These are phyloP conservation scores for Hansfordia pulvinata DNA, from an alignment of 2,329 filamentous ascomycete genomes.

Conservation along the genomic window DNA sequence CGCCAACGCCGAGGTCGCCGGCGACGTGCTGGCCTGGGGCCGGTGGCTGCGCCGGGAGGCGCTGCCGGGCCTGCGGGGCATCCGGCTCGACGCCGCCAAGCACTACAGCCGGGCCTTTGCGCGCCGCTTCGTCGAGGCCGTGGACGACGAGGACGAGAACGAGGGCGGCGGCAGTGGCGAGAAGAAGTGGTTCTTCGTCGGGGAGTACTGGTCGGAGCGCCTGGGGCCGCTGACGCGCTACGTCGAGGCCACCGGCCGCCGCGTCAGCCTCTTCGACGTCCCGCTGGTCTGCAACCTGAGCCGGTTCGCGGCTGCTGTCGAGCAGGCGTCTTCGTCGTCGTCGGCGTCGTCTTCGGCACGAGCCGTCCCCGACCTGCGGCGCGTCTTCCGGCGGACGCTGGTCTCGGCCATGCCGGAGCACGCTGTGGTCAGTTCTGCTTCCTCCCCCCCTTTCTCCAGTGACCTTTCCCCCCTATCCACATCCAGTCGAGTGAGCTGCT, in stretches of 20 bases:
- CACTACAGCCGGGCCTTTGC: conserved; percentile 19
- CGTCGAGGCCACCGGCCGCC: conserved; percentile 41
- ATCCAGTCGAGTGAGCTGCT: too few relatives aligned
- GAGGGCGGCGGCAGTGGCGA: conserved; percentile 21
- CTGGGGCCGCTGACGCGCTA: conserved; percentile 40
- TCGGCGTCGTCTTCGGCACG: too few relatives aligned
- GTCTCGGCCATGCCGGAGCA: conserved; percentile 25
- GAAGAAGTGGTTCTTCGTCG: conserved; percentile 46
- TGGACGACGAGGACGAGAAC: conserved; percentile 10
- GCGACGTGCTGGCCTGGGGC: conserved; percentile 18
- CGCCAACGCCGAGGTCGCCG: conserved; percentile 15
- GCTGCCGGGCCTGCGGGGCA: conserved; percentile 15
- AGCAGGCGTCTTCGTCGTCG: too few relatives aligned
- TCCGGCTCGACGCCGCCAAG: conserved; percentile 22
- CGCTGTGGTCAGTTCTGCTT: conserved; percentile 14
- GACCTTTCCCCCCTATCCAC: too few relatives aligned
- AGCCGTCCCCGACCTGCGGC: conserved; percentile 53
- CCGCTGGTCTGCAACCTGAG: conserved; percentile 60
- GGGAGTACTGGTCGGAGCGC: conserved; percentile 56
- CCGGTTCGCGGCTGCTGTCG: conserved; percentile 40
- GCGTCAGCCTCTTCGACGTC: conserved; percentile 51
- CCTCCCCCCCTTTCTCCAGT: not conserved
- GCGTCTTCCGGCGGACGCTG: conserved; percentile 47
- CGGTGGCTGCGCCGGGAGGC: conserved; percentile 16
- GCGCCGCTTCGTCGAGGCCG: conserved; percentile 13